phyloP scores from a whole-genome alignment of 129 eudicot species.

The Flaveria bidentis region DNA sequence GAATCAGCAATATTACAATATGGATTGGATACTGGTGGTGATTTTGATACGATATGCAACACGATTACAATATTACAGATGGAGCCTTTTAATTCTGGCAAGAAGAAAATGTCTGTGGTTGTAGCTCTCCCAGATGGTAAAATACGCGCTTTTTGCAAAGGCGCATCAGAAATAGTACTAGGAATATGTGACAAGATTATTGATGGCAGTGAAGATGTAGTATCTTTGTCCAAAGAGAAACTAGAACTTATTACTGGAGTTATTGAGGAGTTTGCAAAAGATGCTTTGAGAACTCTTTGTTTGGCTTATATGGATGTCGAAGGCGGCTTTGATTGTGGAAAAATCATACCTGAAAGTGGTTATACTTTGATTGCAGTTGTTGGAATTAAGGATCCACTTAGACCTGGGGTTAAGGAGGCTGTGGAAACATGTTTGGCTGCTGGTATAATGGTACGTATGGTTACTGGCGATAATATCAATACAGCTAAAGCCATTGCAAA shows the following conservation, averaged over 20 bases:
- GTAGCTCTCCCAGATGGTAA: slow-evolving; percentile 63
- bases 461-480: slow-evolving; percentile 63
- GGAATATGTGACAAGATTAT: slow-evolving; percentile 55
- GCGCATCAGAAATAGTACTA: slow-evolving; percentile 78
- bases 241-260: slow-evolving; percentile 32
- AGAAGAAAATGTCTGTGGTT: slow-evolving; percentile 84
- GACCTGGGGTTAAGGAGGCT: slow-evolving; percentile 65
- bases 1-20: too few species aligned
- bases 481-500: slow-evolving; percentile 70
- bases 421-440: slow-evolving; percentile 62
- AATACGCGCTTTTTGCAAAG: slow-evolving; percentile 70
- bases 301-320: slow-evolving; percentile 39
- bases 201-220: slow-evolving; percentile 47
- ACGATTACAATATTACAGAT: too few species aligned
- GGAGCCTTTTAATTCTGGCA: slow-evolving; percentile 57
- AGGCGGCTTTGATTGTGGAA: too few species aligned
- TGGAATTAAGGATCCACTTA: slow-evolving; percentile 62
- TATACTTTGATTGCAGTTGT: slow-evolving; percentile 54
- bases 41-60: too few species aligned
- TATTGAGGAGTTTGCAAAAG: slow-evolving; percentile 50
- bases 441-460: slow-evolving; percentile 63
- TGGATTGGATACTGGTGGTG: too few species aligned
- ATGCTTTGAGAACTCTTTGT: slow-evolving; percentile 63
- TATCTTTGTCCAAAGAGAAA: slow-evolving; percentile 50
- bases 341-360: not conserved